Evolutionary conservation across 495 filamentous ascomycete species (phyloP).

Genomic region (Hypoxylon crocopeplum): DNA sequence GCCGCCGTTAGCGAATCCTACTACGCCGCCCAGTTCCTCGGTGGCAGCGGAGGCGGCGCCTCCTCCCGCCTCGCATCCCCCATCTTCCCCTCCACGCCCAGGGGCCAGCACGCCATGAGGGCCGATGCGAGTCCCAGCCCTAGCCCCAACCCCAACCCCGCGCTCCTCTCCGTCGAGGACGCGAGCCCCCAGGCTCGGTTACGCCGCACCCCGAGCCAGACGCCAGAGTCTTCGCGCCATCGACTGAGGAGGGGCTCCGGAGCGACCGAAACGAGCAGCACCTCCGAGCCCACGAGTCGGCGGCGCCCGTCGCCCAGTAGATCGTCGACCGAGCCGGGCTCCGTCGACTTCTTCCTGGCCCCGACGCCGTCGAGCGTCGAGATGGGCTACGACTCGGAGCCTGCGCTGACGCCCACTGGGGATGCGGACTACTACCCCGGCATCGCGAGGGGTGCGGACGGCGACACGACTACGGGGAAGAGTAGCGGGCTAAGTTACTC

Average conservation of each 20-base stretch:
- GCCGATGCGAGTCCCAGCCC: background rate
- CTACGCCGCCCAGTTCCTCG: conserved; percentile 37
- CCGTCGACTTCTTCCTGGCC: conserved; percentile 27
- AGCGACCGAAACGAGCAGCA: background rate
- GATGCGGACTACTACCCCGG: conserved; percentile 31
- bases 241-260: conserved; percentile 12
- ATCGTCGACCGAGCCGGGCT: conserved; percentile 20
- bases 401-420: conserved; percentile 27
- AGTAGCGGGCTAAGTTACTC: conserved; percentile 13
- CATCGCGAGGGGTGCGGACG: conserved; percentile 4
- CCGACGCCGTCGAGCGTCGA: conserved; percentile 35
- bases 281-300: background rate
- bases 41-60: too few species aligned
- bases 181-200: background rate
- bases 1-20: conserved; percentile 36
- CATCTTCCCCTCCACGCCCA: conserved; percentile 32
- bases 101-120: conserved; percentile 5
- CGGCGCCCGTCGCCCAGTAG: conserved; percentile 21
- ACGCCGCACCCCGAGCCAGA: conserved; percentile 14
- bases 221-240: conserved; percentile 21
- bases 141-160: conserved; percentile 4
- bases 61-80: conserved; percentile 33
- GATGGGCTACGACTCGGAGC: conserved; percentile 40
- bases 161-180: conserved; percentile 21
- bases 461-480: conserved; percentile 6